Conservation (phyloP, 1,284 basidiomycete species). For the Coniferiporia weirii region DNA sequence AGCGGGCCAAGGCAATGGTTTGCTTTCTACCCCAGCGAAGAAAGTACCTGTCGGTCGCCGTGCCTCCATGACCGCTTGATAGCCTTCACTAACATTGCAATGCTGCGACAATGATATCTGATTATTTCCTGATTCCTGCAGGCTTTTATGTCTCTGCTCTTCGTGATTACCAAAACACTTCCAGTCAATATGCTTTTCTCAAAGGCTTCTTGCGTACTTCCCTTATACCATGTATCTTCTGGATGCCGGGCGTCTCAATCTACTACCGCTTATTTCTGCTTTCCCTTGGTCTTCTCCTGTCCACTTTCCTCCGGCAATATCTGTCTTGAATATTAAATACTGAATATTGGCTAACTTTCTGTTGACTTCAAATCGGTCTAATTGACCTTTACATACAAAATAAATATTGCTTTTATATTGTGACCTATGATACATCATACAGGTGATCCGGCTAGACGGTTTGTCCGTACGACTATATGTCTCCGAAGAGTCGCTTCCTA, state of each 20-base stretch:
- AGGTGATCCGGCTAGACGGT: no score
- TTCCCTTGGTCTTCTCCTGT: no score
- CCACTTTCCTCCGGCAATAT: no score
- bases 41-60: neutral
- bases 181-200: no score
- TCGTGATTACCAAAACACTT: no score
- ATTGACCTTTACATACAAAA: neutral
- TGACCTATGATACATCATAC: no score
- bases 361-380: neutral
- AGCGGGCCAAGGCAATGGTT: neutral
- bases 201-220: neutral
- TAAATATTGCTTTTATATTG: neutral
- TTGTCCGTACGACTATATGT: slow-evolving; percentile 29
- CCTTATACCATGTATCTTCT: neutral
- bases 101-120: no score
- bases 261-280: no score
- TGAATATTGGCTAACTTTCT: no score
- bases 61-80: neutral
- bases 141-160: no score
- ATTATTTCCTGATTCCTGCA: no score
- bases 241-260: neutral
- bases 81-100: neutral
- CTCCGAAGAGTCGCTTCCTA: slow-evolving; percentile 65
- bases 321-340: no score
- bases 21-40: neutral